Percentiles rank a stretch among this genome's conserved stretches.
Evolutionary conservation across 1,284 basidiomycete species (phyloP).

Genomic region (Trichosporon sp.): DNA sequence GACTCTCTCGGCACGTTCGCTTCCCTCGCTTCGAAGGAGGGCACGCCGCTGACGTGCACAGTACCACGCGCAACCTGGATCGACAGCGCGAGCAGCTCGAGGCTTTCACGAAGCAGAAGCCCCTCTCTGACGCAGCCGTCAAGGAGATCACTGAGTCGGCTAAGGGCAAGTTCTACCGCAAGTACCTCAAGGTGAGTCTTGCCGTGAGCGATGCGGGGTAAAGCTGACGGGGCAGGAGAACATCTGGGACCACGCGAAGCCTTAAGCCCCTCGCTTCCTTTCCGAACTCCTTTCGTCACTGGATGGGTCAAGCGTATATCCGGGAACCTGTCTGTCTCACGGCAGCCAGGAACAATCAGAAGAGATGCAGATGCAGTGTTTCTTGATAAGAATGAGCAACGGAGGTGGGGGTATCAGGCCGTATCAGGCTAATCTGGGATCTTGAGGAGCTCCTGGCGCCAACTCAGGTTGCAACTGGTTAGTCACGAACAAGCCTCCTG

Average conservation of each 20-base stretch:
- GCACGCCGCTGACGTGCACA: constrained; percentile 21
- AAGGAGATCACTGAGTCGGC: constrained; percentile 46
- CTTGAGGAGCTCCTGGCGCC: too few relatives aligned
- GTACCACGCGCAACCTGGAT: constrained; percentile 66
- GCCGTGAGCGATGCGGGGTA: too few relatives aligned
- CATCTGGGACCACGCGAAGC: constrained; percentile 24
- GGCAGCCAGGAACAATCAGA: not conserved
- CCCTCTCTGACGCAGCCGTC: constrained; percentile 65
- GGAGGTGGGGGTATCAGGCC: too few relatives aligned
- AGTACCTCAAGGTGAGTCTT: constrained; percentile 30
- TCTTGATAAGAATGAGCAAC: too few relatives aligned
- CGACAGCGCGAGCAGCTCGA: constrained; percentile 68
- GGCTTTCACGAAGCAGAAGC: constrained; percentile 62
- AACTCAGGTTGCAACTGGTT: too few relatives aligned
- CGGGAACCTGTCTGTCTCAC: too few relatives aligned
- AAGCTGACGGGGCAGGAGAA: not conserved
- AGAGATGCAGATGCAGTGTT: not conserved
- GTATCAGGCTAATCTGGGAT: too few relatives aligned
- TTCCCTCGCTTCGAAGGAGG: too few relatives aligned
- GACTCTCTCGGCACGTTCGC: too few relatives aligned
- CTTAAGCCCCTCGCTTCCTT: not conserved
- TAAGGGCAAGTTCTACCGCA: constrained; percentile 40
- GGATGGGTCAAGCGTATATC: not conserved
- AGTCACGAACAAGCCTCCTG: too few relatives aligned
- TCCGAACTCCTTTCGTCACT: too few relatives aligned